Conservation (phyloP, 2,329 filamentous ascomycete genomes). For the Hypoxylon sp. region DNA sequence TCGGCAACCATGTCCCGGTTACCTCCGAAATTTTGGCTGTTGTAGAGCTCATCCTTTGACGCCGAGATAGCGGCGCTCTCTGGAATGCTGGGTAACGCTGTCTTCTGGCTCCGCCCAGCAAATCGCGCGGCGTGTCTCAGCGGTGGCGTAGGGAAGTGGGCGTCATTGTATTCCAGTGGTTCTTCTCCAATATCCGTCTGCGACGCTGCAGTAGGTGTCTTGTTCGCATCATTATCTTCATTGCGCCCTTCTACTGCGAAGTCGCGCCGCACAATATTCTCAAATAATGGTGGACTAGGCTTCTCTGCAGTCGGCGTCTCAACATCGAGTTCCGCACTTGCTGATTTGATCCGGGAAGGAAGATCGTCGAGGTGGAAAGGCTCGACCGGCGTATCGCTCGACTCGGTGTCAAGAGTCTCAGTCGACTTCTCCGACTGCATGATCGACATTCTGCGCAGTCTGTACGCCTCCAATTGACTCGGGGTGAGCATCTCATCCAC, state of each 20-base stretch:
- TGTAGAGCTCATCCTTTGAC: slow-evolving; percentile 43
- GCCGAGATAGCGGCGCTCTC: slow-evolving; percentile 41
- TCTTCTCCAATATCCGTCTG: slow-evolving; percentile 33
- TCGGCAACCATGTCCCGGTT: slow-evolving; percentile 50
- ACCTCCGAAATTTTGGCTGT: slow-evolving; percentile 31
- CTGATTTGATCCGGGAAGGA: slow-evolving; percentile 60
- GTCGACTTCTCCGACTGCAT: slow-evolving; percentile 52
- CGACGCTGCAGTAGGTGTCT: slow-evolving; percentile 19
- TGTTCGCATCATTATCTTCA: slow-evolving; percentile 30
- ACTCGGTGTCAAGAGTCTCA: slow-evolving; percentile 55
- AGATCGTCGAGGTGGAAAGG: slow-evolving; percentile 67
- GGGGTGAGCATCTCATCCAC: slow-evolving; percentile 73
- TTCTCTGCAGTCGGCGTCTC: slow-evolving; percentile 52
- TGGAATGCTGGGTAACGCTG: slow-evolving; percentile 52
- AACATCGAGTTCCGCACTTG: slow-evolving; percentile 54
- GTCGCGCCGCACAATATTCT: slow-evolving; percentile 46
- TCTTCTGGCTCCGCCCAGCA: slow-evolving; percentile 46
- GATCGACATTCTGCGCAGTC: slow-evolving; percentile 58
- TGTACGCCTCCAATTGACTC: slow-evolving; percentile 64
- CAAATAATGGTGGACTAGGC: slow-evolving; percentile 47
- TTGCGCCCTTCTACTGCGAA: slow-evolving; percentile 46
- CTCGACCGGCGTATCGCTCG: slow-evolving; percentile 61
- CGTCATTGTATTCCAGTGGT: slow-evolving; percentile 42
- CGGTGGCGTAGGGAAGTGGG: slow-evolving; percentile 54
- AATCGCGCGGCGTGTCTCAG: slow-evolving; percentile 51